Evolutionary conservation across 495 filamentous ascomycete genomes (phyloP).

Genomic region (Xylaria sp.): DNA sequence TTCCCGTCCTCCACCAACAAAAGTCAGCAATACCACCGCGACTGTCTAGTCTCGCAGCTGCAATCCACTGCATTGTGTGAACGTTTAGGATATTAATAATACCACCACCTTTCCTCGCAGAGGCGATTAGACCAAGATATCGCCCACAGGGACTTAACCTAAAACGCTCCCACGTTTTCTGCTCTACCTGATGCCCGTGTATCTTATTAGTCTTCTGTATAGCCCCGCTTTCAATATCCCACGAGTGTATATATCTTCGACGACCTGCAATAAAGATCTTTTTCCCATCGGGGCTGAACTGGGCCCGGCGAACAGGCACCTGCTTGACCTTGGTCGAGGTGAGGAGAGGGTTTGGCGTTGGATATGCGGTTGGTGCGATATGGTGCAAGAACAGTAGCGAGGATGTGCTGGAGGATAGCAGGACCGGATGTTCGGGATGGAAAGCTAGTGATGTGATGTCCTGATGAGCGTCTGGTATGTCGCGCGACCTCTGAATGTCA

Average conservation of each 20-base stretch:
- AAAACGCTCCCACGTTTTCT: constrained; percentile 89
- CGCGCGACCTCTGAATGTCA: constrained; percentile 72
- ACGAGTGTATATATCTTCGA: constrained; percentile 90
- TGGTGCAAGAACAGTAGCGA: constrained; percentile 89
- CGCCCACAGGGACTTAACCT: constrained; percentile 83
- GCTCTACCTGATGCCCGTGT: constrained; percentile 82
- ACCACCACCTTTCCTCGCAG: constrained; percentile 81
- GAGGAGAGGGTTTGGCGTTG: constrained; percentile 81
- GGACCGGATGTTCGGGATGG: constrained; percentile 85
- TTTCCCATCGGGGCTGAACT: constrained; percentile 68
- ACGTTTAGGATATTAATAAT: constrained; percentile 85
- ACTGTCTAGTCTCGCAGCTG: constrained; percentile 82
- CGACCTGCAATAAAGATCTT: constrained; percentile 85
- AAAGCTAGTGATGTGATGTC: constrained; percentile 86
- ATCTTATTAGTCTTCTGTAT: constrained; percentile 80
- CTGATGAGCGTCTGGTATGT: constrained; percentile 60
- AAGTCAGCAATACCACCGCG: constrained; percentile 86
- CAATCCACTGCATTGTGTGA: constrained; percentile 85
- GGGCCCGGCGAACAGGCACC: constrained; percentile 80
- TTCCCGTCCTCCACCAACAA: constrained; percentile 86
- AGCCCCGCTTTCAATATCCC: constrained; percentile 81
- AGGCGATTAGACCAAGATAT: constrained; percentile 81
- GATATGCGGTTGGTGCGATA: constrained; percentile 73
- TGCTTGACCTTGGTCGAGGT: constrained; percentile 85
- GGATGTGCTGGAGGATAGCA: constrained; percentile 86